A percentile compares a stretch with the other conserved stretches of the same genome.
phyloP scores from a whole-genome alignment of 192 early-diverging fungal species.

The Allomyces arbusculus region DNA sequence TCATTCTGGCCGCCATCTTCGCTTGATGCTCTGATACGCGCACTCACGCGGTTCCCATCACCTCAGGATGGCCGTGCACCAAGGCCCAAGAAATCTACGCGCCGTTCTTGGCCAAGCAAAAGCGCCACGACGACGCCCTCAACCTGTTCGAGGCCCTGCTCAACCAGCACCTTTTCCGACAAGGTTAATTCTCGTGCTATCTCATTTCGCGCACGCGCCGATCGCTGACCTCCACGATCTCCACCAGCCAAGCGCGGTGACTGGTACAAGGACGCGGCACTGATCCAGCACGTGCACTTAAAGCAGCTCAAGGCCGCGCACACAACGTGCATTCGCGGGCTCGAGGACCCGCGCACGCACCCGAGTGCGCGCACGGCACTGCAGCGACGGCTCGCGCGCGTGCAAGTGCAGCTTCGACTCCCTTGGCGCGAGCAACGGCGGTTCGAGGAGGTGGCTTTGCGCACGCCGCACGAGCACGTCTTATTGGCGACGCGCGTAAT shows the following conservation, averaged over 20 bases:
- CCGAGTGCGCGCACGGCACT: not conserved
- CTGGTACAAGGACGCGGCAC: not conserved
- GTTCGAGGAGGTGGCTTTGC: not conserved
- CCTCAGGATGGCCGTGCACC: not conserved
- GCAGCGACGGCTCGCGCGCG: not conserved
- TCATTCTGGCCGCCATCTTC: not conserved
- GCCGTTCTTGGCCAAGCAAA: not conserved
- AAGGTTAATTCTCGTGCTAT: not conserved
- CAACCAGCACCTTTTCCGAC: not conserved
- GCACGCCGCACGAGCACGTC: not conserved
- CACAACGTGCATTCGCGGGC: not conserved
- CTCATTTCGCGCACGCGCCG: not conserved
- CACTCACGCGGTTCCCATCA: not conserved
- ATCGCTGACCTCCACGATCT: not conserved
- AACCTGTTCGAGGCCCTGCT: not conserved
- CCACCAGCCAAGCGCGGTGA: not conserved
- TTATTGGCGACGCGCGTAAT: not conserved
- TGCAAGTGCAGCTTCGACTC: not conserved
- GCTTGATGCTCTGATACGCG: not conserved
- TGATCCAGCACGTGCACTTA: not conserved
- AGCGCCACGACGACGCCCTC: not conserved
- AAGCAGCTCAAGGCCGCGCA: not conserved
- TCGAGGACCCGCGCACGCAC: not conserved
- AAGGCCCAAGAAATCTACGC: not conserved
- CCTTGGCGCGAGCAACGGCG: not conserved